Evolutionary conservation across 139 green algal genomes (phyloP).

Genomic region (Chlorella sorokiniana): DNA sequence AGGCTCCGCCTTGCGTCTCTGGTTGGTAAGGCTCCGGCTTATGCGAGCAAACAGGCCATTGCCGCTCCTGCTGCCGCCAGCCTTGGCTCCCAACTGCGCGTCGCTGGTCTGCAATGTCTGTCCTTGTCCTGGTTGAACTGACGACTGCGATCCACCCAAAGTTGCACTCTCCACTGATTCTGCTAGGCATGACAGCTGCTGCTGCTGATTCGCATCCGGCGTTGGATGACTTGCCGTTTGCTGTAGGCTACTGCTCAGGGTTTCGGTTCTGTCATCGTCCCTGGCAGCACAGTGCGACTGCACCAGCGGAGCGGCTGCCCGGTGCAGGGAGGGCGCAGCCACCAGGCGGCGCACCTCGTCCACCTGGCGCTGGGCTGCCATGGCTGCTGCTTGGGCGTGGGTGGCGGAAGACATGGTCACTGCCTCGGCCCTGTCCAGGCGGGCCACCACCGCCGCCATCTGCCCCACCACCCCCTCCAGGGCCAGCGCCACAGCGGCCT

Average conservation of each 20-base stretch:
- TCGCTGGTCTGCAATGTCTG: background rate
- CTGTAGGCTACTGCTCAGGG: no score
- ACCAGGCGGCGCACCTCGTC: background rate
- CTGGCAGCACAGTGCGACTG: no score
- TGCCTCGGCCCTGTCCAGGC: background rate
- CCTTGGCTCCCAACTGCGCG: background rate
- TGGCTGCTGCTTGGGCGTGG: background rate
- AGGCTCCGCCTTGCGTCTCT: background rate
- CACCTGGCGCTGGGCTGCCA: background rate
- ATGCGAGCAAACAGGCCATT: constrained; percentile 12
- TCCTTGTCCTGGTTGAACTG: background rate
- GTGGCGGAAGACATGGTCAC: background rate
- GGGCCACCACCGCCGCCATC: background rate
- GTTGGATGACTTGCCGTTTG: no score
- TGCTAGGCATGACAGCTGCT: background rate
- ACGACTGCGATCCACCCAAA: background rate
- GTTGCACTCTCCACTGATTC: background rate
- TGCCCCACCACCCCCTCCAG: background rate
- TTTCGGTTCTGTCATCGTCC: no score
- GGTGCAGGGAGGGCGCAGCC: background rate
- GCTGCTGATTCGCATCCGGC: no score
- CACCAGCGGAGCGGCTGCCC: background rate
- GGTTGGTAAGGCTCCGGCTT: constrained; percentile 7
- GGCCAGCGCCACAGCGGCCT: background rate
- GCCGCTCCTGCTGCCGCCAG: background rate